These are phyloP conservation scores for Punica granatum DNA, from an alignment of 345 rosid genomes.

Conservation along the genomic window DNA sequence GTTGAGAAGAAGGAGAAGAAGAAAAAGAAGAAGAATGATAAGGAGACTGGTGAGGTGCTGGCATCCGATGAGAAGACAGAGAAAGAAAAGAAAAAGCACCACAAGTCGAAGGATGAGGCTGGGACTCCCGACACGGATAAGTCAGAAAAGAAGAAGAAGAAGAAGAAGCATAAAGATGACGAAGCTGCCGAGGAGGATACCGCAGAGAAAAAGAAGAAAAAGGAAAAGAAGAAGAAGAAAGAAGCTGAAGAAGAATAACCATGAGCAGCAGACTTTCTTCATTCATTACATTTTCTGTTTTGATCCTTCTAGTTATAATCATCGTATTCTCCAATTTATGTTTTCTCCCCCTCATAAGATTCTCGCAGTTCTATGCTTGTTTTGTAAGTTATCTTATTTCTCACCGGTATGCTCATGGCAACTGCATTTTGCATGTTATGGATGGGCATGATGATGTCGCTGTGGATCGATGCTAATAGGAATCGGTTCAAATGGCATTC, in stretches of 20 bases:
- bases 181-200: slow-evolving; percentile 41
- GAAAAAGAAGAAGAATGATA: slow-evolving; percentile 46
- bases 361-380: not conserved
- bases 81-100: slow-evolving; percentile 43
- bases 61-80: slow-evolving; percentile 25
- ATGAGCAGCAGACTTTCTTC: not conserved
- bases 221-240: slow-evolving; percentile 56
- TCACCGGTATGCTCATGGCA: no score
- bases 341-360: not conserved
- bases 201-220: slow-evolving; percentile 65
- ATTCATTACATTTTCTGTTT: not conserved
- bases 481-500: no score
- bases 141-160: slow-evolving; percentile 60
- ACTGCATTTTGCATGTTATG: not conserved
- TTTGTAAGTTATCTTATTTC: not conserved
- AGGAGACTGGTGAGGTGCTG: slow-evolving; percentile 30
- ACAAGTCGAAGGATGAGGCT: slow-evolving; percentile 25
- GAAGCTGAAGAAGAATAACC: slow-evolving; percentile 31
- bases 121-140: slow-evolving; percentile 34
- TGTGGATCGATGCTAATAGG: not conserved
- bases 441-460: not conserved
- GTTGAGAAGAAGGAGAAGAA: slow-evolving; percentile 37
- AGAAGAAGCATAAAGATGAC: slow-evolving; percentile 56
- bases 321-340: not conserved
- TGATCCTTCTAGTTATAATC: not conserved